Evolutionary conservation across 176 grass and related monocot species (phyloP).

Genomic region (Carex cristatella): DNA sequence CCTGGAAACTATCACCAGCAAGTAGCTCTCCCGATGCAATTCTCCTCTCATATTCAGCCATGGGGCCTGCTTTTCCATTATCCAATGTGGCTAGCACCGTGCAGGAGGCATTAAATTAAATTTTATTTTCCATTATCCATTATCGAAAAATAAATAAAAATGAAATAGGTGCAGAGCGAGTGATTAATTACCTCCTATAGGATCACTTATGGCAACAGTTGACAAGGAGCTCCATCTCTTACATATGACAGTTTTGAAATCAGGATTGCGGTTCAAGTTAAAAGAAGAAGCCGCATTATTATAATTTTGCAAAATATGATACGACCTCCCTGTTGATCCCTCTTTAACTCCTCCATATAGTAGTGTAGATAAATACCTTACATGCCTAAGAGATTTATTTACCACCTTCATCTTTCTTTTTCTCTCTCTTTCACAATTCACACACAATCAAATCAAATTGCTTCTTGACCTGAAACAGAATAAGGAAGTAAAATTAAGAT

Average conservation of each 20-base stretch:
- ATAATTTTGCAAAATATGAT: background rate
- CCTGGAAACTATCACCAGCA: constrained; percentile 80
- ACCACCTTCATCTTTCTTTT: background rate
- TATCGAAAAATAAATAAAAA: background rate
- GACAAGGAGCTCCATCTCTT: constrained; percentile 13
- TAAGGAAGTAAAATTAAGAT: background rate
- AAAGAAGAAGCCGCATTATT: background rate
- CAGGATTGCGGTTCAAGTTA: background rate
- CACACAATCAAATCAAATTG: background rate
- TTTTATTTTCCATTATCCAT: too few relatives aligned
- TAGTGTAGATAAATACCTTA: background rate
- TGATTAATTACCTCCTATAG: background rate
- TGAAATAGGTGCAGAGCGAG: background rate
- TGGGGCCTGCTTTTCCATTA: constrained; percentile 44
- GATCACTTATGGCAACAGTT: background rate
- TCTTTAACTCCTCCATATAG: background rate
- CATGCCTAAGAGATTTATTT: background rate
- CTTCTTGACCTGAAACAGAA: background rate
- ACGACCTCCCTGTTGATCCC: background rate
- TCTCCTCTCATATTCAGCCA: constrained; percentile 62
- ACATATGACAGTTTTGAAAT: background rate
- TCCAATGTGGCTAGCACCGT: constrained; percentile 13
- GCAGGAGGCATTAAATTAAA: too few relatives aligned
- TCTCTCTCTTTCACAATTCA: background rate
- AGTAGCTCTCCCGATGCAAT: constrained; percentile 62